These are phyloP conservation scores for Trametes cingulata DNA, from an alignment of 768 basidiomycete species.

Conservation along the genomic window DNA sequence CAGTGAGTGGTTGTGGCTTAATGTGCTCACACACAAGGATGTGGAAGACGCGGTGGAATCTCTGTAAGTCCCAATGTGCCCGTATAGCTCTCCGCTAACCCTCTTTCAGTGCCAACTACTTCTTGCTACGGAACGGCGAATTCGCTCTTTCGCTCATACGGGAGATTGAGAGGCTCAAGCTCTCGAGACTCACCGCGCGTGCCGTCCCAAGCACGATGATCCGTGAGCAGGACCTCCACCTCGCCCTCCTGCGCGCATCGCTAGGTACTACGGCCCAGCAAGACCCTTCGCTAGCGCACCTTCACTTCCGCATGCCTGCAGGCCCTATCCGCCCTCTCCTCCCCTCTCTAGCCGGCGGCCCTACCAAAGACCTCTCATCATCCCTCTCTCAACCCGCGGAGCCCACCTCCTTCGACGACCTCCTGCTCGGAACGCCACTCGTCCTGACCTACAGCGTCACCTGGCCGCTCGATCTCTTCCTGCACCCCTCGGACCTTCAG, in stretches of 20 bases:
- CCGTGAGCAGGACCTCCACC: conserved; percentile 86
- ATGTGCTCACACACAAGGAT: conserved; percentile 81
- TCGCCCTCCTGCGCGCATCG: conserved; percentile 84
- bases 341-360: conserved; percentile 57
- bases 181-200: conserved; percentile 71
- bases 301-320: conserved; percentile 76
- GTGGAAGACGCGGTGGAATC: conserved; percentile 85
- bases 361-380: conserved; percentile 39
- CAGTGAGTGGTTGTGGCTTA: conserved; percentile 93
- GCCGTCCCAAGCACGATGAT: conserved; percentile 73
- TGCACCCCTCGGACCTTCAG: conserved; percentile 71
- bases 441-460: conserved; percentile 67
- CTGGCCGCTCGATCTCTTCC: conserved; percentile 91
- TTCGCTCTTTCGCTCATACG: conserved; percentile 81
- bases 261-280: conserved; percentile 87
- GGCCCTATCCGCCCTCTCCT: conserved; percentile 82
- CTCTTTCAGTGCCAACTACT: conserved; percentile 75
- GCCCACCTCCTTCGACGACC: conserved; percentile 62
- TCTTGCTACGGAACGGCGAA: conserved; percentile 86
- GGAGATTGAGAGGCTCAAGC: conserved; percentile 82
- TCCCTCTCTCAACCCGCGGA: conserved; percentile 42
- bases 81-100: conserved; percentile 14
- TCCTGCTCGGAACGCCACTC: conserved; percentile 79
- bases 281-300: conserved; percentile 70
- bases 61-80: conserved; percentile 52